Conservation (phyloP, 345 rosid species). For the Eucalyptus sp. region DNA sequence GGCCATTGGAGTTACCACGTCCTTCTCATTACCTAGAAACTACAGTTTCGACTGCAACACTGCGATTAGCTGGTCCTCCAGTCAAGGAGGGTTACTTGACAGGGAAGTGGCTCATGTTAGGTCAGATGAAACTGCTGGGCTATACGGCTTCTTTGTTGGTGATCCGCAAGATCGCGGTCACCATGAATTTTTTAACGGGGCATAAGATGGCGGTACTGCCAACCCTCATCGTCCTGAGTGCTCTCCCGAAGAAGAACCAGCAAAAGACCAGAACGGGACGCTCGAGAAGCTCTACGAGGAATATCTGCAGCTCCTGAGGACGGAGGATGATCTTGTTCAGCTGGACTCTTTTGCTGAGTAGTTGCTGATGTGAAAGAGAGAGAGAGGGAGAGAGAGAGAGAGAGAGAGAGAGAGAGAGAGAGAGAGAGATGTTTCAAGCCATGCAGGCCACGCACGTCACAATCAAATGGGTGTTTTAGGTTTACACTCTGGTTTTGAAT, state of each 20-base stretch:
- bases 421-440: neutral
- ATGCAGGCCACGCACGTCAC: neutral
- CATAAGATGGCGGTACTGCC: neutral
- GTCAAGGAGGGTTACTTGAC: neutral
- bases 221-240: neutral
- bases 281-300: slow-evolving; percentile 31
- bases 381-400: neutral
- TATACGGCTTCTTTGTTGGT: neutral
- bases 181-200: neutral
- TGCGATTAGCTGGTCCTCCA: neutral
- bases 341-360: slow-evolving; percentile 19
- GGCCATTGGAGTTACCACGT: slow-evolving; percentile 13
- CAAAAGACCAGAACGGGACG: neutral
- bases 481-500: neutral
- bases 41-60: neutral
- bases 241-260: neutral
- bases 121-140: neutral
- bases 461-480: neutral
- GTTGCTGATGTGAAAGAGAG: neutral
- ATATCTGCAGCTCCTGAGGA: slow-evolving; percentile 23
- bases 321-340: slow-evolving; percentile 4
- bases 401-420: neutral
- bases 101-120: neutral
- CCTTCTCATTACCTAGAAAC: neutral
- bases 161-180: neutral